Conservation (phyloP, 148 eudicot species). For the Vaccinium vitisidaea region DNA sequence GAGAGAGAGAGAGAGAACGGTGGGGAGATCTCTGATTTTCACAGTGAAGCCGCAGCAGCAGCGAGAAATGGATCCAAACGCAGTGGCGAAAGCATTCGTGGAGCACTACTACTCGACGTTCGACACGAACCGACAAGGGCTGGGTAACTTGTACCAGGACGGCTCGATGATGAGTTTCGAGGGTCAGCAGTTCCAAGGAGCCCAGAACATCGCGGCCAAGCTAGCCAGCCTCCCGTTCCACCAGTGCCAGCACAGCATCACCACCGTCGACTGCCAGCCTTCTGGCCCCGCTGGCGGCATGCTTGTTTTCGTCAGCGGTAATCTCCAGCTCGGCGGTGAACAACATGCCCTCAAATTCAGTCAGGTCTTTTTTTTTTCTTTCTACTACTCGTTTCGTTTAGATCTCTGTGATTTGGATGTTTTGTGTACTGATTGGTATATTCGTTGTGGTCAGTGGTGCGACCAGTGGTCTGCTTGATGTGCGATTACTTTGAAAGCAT, state of each 20-base stretch:
- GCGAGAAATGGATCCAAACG: slow-evolving; percentile 43
- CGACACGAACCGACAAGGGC: slow-evolving; percentile 47
- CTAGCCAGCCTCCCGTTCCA: slow-evolving; percentile 53
- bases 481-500: neutral
- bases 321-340: slow-evolving; percentile 62
- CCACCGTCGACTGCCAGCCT: slow-evolving; percentile 64
- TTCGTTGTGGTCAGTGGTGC: neutral
- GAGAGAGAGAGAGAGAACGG: neutral
- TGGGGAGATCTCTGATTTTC: neutral
- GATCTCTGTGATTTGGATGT: neutral
- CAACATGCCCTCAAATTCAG: slow-evolving; percentile 62
- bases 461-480: neutral
- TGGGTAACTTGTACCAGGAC: slow-evolving; percentile 59
- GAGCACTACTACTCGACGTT: slow-evolving; percentile 73
- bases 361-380: slow-evolving; percentile 34
- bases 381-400: slow-evolving; percentile 13
- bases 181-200: slow-evolving; percentile 55
- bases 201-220: slow-evolving; percentile 47
- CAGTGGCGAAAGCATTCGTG: slow-evolving; percentile 47
- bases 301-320: slow-evolving; percentile 64
- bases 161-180: slow-evolving; percentile 56
- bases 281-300: slow-evolving; percentile 57
- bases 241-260: slow-evolving; percentile 55
- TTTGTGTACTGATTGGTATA: neutral
- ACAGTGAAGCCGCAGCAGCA: neutral